Percentiles rank a stretch among this genome's conserved stretches.
Evolutionary conservation across 345 rosid genomes (phyloP).

Genomic region (Eutrema yunnanense): DNA sequence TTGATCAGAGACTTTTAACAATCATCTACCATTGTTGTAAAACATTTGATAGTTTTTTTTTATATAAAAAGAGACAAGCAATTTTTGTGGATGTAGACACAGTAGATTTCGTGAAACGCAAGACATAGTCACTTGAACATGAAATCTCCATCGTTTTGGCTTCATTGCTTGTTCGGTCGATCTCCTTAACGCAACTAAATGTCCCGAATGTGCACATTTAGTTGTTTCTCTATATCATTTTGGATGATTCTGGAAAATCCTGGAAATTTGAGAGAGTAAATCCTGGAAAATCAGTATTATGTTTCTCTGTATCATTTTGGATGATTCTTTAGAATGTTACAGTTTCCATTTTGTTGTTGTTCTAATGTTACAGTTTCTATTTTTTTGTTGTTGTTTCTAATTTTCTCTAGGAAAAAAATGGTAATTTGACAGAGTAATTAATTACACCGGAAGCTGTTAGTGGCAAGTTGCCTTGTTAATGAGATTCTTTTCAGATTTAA

Average conservation of each 20-base stretch:
- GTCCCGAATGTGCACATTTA: constrained; percentile 50
- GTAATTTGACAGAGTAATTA: constrained; percentile 15
- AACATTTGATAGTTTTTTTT: constrained; percentile 15
- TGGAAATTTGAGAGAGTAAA: constrained; percentile 29
- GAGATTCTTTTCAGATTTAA: neutral
- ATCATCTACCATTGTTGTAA: neutral
- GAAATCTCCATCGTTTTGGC: constrained; percentile 14
- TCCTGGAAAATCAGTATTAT: constrained; percentile 24
- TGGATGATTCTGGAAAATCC: neutral
- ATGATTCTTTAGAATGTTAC: constrained; percentile 9
- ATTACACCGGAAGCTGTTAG: constrained; percentile 10
- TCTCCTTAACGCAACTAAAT: neutral
- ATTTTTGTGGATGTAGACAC: neutral
- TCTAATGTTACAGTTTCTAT: constrained; percentile 26
- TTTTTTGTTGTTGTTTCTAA: neutral
- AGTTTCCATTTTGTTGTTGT: constrained; percentile 20
- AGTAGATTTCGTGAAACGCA: constrained; percentile 1
- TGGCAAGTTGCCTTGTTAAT: constrained; percentile 16
- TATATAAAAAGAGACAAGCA: too few species aligned
- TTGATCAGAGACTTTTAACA: constrained; percentile 4
- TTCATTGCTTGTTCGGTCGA: constrained; percentile 16
- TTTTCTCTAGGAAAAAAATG: neutral
- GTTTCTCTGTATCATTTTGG: neutral
- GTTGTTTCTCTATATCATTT: constrained; percentile 6
- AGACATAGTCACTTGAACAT: constrained; percentile 12